A percentile compares a stretch with the other conserved stretches of the same genome.
phyloP scores from a whole-genome alignment of 2,329 filamentous ascomycete species.

The Trichocomaceae sp. region DNA sequence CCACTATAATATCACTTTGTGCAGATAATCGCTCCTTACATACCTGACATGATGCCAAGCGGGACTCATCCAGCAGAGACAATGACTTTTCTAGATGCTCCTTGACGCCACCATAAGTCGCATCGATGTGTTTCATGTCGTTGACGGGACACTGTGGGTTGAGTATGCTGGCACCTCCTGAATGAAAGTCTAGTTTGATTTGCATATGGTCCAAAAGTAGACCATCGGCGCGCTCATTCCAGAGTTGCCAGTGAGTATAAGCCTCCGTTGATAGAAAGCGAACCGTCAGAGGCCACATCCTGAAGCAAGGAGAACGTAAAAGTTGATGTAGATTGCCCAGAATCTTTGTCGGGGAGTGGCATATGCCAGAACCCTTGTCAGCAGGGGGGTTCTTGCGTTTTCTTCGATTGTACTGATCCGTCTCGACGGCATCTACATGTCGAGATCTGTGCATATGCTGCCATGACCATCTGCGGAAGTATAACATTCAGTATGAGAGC shows the following conservation, averaged over 20 bases:
- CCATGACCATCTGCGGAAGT: conserved; percentile 69
- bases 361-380: conserved; percentile 2
- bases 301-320: conserved; percentile 71
- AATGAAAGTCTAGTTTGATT: conserved; percentile 48
- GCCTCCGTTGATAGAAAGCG: conserved; percentile 72
- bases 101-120: conserved; percentile 48
- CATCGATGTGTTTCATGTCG: conserved; percentile 39
- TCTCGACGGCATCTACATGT: conserved; percentile 55
- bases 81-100: conserved; percentile 48
- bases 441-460: conserved; percentile 75
- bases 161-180: conserved; percentile 16
- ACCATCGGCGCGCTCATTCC: conserved; percentile 46
- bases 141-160: conserved; percentile 12
- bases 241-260: conserved; percentile 60
- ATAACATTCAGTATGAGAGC: background rate
- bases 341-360: conserved; percentile 7
- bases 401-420: conserved; percentile 1
- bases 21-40: conserved; percentile 40
- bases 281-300: conserved; percentile 71
- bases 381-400: background rate
- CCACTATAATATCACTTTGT: conserved; percentile 38
- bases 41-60: conserved; percentile 41
- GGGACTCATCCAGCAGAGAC: conserved; percentile 35
- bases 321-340: conserved; percentile 77
- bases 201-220: conserved; percentile 44